Conservation (phyloP, 495 filamentous ascomycete genomes). For the Xylaria cubensis region DNA sequence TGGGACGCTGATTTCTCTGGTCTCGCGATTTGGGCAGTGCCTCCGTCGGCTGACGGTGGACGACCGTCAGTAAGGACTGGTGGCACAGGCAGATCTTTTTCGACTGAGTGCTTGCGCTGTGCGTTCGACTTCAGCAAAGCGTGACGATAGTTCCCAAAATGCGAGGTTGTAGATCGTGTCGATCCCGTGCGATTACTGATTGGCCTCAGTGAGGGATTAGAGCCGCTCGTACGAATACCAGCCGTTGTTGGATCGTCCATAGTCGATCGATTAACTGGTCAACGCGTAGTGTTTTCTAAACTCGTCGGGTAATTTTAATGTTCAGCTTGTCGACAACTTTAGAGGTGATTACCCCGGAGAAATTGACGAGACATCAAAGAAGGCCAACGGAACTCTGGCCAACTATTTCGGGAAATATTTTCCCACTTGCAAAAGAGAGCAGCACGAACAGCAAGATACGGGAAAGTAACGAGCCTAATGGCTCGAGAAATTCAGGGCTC, state of each 20-base stretch:
- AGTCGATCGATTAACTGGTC: neutral
- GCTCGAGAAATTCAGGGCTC: neutral
- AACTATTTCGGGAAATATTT: neutral
- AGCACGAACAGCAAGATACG: neutral
- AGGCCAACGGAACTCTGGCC: neutral
- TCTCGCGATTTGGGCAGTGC: slow-evolving; percentile 19
- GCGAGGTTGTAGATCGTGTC: slow-evolving; percentile 27
- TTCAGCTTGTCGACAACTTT: neutral
- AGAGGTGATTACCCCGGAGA: neutral
- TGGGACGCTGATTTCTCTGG: slow-evolving; percentile 22
- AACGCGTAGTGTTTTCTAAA: neutral
- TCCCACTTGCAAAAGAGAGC: neutral
- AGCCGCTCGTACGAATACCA: slow-evolving; percentile 31
- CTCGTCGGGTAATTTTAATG: neutral
- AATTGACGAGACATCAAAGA: neutral
- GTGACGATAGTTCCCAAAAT: slow-evolving; percentile 29
- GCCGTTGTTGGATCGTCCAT: slow-evolving; percentile 16
- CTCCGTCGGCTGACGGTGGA: slow-evolving; percentile 7
- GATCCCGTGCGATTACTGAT: slow-evolving; percentile 30
- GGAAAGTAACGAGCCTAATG: neutral
- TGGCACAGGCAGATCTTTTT: slow-evolving; percentile 35
- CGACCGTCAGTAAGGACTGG: slow-evolving; percentile 31
- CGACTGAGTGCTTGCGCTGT: slow-evolving; percentile 18
- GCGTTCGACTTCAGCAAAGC: slow-evolving; percentile 31
- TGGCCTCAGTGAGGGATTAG: slow-evolving; percentile 34